Evolutionary conservation across 306 rosid species (phyloP).

Genomic region (Sphenostylis stenocarpa): DNA sequence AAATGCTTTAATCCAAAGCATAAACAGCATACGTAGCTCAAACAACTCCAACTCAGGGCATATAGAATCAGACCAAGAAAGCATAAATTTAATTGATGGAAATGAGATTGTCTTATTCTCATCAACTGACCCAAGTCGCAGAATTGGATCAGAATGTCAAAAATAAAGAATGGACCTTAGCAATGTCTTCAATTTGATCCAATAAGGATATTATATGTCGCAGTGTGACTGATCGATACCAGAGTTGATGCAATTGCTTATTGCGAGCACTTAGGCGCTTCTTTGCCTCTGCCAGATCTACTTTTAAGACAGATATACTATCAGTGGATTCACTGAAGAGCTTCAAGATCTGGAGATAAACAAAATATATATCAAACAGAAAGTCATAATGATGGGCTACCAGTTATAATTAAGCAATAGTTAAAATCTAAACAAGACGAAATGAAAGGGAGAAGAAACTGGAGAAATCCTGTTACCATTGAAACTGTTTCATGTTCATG

Average conservation of each 20-base stretch:
- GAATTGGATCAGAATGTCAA: conserved; percentile 31
- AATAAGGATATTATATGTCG: conserved; percentile 93
- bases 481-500: not conserved
- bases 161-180: conserved; percentile 65
- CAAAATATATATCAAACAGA: conserved; percentile 19
- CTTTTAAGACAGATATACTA: conserved; percentile 69
- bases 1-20: not conserved
- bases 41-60: conserved; percentile 25
- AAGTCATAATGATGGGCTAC: conserved; percentile 5
- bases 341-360: conserved; percentile 79
- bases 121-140: conserved; percentile 25
- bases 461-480: conserved; percentile 18
- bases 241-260: conserved; percentile 96
- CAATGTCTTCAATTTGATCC: conserved; percentile 99
- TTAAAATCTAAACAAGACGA: not conserved
- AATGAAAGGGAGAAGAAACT: not conserved
- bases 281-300: conserved; percentile 92
- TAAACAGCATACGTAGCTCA: conserved; percentile 25
- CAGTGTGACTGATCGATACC: conserved; percentile 98
- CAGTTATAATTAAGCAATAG: conserved; percentile 15
- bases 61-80: conserved; percentile 26
- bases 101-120: conserved; percentile 9
- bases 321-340: conserved; percentile 96
- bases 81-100: conserved; percentile 21
- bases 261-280: conserved; percentile 84